Evolutionary conservation across 495 filamentous ascomycete species (phyloP).

Genomic region (Tuber umbilicatum): DNA sequence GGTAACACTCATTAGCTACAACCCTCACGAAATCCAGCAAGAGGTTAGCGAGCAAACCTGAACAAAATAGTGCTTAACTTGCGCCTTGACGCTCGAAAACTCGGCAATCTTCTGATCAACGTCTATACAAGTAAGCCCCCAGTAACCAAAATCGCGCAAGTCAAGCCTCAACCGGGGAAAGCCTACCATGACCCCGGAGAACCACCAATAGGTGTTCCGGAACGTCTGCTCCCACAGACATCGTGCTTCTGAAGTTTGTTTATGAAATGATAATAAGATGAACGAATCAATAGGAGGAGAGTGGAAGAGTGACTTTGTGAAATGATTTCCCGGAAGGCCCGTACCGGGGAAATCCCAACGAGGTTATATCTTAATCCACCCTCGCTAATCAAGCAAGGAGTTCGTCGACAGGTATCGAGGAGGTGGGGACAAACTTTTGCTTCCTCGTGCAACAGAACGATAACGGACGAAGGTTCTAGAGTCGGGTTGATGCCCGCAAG

Average conservation of each 20-base stretch:
- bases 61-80: conserved; percentile 40
- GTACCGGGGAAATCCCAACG: not conserved
- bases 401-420: not conserved
- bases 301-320: not conserved
- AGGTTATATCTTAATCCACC: not conserved
- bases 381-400: not conserved
- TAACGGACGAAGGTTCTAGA: not conserved
- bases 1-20: not conserved
- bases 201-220: conserved; percentile 39
- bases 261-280: not conserved
- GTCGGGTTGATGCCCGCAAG: not conserved
- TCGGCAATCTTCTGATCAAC: conserved; percentile 40
- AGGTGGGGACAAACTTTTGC: not conserved
- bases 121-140: conserved; percentile 17
- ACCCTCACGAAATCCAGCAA: not conserved
- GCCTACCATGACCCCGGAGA: conserved; percentile 36
- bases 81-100: conserved; percentile 38
- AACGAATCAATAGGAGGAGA: not conserved
- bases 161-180: not conserved
- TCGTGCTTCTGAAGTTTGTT: conserved; percentile 11
- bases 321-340: not conserved
- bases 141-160: conserved; percentile 1
- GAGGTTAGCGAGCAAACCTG: conserved; percentile 25
- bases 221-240: conserved; percentile 40
- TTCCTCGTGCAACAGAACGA: not conserved